These are phyloP conservation scores for Aspergillus indologenus DNA, from an alignment of 495 filamentous ascomycete species.

Conservation along the genomic window DNA sequence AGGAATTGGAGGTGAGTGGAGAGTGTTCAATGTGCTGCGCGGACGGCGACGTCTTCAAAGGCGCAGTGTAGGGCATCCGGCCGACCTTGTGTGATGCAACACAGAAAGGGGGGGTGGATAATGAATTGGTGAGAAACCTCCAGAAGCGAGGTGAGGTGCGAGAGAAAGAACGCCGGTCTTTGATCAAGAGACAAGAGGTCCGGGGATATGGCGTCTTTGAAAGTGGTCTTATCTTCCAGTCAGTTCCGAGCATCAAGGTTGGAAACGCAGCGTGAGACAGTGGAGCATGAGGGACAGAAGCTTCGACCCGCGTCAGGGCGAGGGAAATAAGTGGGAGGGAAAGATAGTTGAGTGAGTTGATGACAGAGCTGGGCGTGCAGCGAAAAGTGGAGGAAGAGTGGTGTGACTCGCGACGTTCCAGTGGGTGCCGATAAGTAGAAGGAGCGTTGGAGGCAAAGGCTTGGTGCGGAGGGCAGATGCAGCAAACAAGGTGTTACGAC, in stretches of 20 bases:
- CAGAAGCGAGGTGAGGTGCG: slow-evolving; percentile 1
- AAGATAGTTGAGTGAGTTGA: neutral
- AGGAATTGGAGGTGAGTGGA: slow-evolving; percentile 57
- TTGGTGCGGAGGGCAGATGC: slow-evolving; percentile 16
- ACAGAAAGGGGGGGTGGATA: slow-evolving; percentile 30
- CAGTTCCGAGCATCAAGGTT: neutral
- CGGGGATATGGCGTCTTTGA: slow-evolving; percentile 3
- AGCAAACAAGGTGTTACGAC: slow-evolving; percentile 6
- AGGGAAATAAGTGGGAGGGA: neutral
- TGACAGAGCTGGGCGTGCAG: slow-evolving; percentile 7
- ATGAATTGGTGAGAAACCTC: slow-evolving; percentile 1
- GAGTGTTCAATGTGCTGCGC: slow-evolving; percentile 61
- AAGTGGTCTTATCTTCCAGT: slow-evolving; percentile 9
- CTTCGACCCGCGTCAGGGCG: neutral
- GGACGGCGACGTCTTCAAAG: slow-evolving; percentile 74
- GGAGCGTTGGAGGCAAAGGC: slow-evolving; percentile 22
- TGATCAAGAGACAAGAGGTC: slow-evolving; percentile 10
- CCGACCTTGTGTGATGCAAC: slow-evolving; percentile 44
- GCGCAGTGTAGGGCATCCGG: slow-evolving; percentile 93
- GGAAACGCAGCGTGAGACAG: slow-evolving; percentile 8
- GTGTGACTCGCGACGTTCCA: slow-evolving; percentile 6
- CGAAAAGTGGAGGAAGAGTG: slow-evolving; percentile 5
- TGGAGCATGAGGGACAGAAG: slow-evolving; percentile 21
- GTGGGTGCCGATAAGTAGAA: slow-evolving; percentile 8
- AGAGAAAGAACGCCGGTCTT: slow-evolving; percentile 12